Evolutionary conservation across 2,329 filamentous ascomycete genomes (phyloP).

Genomic region (Diplocarpon rosae): DNA sequence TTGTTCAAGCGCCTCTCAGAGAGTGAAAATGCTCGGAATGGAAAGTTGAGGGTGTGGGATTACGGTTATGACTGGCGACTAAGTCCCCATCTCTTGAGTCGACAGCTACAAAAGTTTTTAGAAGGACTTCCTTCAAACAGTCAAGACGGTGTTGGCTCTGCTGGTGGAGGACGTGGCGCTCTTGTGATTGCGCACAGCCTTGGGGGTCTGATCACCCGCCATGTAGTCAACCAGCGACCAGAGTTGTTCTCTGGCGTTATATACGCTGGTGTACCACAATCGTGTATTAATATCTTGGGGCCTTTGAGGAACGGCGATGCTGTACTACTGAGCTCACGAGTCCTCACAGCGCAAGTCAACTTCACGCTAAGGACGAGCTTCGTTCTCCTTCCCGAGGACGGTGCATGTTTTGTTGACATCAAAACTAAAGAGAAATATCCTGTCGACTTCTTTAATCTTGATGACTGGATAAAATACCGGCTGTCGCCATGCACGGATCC

Average conservation of each 20-base stretch:
- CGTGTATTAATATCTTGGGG: constrained; percentile 84
- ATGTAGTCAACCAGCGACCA: constrained; percentile 75
- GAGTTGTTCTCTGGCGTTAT: constrained; percentile 79
- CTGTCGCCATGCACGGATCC: constrained; percentile 66
- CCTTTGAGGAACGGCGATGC: constrained; percentile 87
- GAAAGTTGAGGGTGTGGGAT: constrained; percentile 70
- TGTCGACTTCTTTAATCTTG: constrained; percentile 71
- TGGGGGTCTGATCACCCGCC: constrained; percentile 77
- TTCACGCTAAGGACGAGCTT: constrained; percentile 85
- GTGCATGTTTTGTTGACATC: constrained; percentile 71
- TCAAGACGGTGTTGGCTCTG: constrained; percentile 29
- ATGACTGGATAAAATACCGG: constrained; percentile 69
- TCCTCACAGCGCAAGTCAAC: constrained; percentile 86
- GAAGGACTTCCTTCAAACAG: constrained; percentile 66
- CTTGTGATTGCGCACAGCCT: constrained; percentile 78
- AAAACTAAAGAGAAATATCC: constrained; percentile 68
- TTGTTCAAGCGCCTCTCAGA: constrained; percentile 68
- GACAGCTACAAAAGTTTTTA: constrained; percentile 61
- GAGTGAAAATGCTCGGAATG: constrained; percentile 60
- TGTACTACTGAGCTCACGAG: constrained; percentile 77
- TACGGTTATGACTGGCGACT: constrained; percentile 95
- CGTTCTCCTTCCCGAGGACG: constrained; percentile 74
- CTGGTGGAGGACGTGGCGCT: constrained; percentile 52
- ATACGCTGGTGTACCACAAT: constrained; percentile 74
- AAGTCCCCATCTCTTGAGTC: constrained; percentile 66